A percentile compares a stretch with the other conserved stretches of the same genome.
Conservation (phyloP, 2,329 filamentous ascomycete genomes). For the Aspergillus novoparasiticus region DNA sequence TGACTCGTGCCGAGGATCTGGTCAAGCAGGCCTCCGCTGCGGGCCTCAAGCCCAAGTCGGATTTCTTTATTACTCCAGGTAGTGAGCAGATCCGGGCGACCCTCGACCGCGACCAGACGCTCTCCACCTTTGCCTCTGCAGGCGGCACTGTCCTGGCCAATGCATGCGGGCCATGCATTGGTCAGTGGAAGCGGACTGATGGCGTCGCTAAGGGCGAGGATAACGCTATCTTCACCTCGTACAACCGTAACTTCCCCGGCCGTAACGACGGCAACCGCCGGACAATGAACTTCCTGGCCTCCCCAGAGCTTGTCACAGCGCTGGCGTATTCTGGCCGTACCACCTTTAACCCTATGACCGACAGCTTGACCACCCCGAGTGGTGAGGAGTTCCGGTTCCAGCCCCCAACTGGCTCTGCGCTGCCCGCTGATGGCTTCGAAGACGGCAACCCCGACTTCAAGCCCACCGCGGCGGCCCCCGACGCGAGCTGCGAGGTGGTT, state of each 20-base stretch:
- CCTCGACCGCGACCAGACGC: conserved; percentile 82
- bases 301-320: conserved; percentile 93
- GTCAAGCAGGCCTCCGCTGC: conserved; percentile 88
- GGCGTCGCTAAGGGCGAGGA: conserved; percentile 78
- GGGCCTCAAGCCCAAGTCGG: conserved; percentile 84
- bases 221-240: conserved; percentile 95
- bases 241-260: conserved; percentile 97
- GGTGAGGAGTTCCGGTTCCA: conserved; percentile 84
- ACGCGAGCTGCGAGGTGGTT: conserved; percentile 70
- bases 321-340: conserved; percentile 92
- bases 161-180: conserved; percentile 91
- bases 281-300: conserved; percentile 99
- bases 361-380: conserved; percentile 76
- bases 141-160: conserved; percentile 91
- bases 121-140: conserved; percentile 81
- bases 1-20: conserved; percentile 91
- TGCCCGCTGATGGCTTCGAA: conserved; percentile 76
- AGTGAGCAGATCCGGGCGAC: conserved; percentile 97
- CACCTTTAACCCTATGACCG: conserved; percentile 94
- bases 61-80: conserved; percentile 95
- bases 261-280: conserved; percentile 95
- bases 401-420: conserved; percentile 65
- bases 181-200: conserved; percentile 93
- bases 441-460: conserved; percentile 73
- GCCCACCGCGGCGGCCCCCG: conserved; percentile 71